Evolutionary conservation across 352 stramenopile species (phyloP).

Genomic region (Globisporangium nunn): DNA sequence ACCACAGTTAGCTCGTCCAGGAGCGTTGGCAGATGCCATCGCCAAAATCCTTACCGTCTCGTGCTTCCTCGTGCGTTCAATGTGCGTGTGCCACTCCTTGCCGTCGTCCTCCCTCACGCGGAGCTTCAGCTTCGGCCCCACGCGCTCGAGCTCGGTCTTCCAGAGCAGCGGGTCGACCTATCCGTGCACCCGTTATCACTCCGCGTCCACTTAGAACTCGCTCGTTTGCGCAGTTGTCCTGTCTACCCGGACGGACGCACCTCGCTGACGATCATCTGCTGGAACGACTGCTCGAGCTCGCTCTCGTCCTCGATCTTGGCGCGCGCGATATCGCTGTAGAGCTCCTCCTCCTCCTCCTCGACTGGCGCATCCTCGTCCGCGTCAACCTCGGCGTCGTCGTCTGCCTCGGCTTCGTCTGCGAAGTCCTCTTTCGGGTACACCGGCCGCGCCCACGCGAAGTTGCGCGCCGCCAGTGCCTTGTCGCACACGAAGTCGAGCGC

Average conservation of each 20-base stretch:
- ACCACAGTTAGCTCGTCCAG: not conserved
- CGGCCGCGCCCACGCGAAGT: conserved; percentile 61
- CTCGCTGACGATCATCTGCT: conserved; percentile 83
- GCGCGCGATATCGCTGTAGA: conserved; percentile 51
- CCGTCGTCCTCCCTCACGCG: conserved; percentile 43
- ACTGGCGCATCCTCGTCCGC: conserved; percentile 10
- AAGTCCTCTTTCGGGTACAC: conserved; percentile 73
- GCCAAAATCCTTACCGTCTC: conserved; percentile 23
- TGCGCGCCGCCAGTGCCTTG: conserved; percentile 52
- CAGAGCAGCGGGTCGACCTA: conserved; percentile 68
- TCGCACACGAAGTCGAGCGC: conserved; percentile 80
- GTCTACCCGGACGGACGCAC: conserved; percentile 1
- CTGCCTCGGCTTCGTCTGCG: conserved; percentile 52
- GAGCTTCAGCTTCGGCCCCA: conserved; percentile 65
- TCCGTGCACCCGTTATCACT: not conserved
- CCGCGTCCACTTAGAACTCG: not conserved
- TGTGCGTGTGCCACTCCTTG: conserved; percentile 79
- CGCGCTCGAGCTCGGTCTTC: conserved; percentile 81
- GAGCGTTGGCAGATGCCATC: no score
- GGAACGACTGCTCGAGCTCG: conserved; percentile 65
- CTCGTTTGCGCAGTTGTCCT: no score
- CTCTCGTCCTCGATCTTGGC: conserved; percentile 34
- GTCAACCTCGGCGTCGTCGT: conserved; percentile 46
- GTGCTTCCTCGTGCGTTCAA: conserved; percentile 71
- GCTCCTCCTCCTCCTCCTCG: conserved; percentile 19